Conservation (phyloP, 805 yeast genomes). For the Ogataea methylovora region DNA sequence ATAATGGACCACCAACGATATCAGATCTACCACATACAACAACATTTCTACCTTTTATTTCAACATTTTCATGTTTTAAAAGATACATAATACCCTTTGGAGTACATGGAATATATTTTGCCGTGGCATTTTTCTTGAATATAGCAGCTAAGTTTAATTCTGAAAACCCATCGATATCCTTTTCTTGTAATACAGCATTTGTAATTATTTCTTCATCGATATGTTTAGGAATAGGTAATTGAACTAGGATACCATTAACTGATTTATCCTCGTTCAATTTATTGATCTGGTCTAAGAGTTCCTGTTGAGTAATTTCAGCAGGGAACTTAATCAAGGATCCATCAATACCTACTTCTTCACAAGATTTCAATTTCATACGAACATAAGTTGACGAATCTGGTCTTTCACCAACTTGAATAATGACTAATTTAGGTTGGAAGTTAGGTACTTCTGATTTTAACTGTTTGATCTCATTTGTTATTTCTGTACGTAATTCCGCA, state of each 20-base stretch:
- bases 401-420: slow-evolving; percentile 84
- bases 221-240: slow-evolving; percentile 80
- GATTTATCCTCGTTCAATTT: slow-evolving; percentile 63
- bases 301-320: slow-evolving; percentile 52
- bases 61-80: slow-evolving; percentile 60
- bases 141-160: slow-evolving; percentile 85
- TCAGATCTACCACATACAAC: slow-evolving; percentile 94
- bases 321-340: slow-evolving; percentile 62
- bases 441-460: slow-evolving; percentile 33
- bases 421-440: slow-evolving; percentile 74
- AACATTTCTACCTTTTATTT: slow-evolving; percentile 71
- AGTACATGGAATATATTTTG: slow-evolving; percentile 86
- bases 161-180: slow-evolving; percentile 96
- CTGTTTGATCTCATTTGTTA: slow-evolving; percentile 41
- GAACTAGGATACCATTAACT: slow-evolving; percentile 84
- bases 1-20: slow-evolving; percentile 92
- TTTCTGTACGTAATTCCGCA: slow-evolving; percentile 38
- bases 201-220: slow-evolving; percentile 77
- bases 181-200: slow-evolving; percentile 67
- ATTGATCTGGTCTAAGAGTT: slow-evolving; percentile 50
- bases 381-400: slow-evolving; percentile 92
- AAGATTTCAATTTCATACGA: slow-evolving; percentile 85
- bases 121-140: slow-evolving; percentile 77
- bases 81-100: slow-evolving; percentile 88
- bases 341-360: slow-evolving; percentile 69